These are phyloP conservation scores for Fraxinus baroniana DNA, from an alignment of 305 asterid species.

Conservation along the genomic window DNA sequence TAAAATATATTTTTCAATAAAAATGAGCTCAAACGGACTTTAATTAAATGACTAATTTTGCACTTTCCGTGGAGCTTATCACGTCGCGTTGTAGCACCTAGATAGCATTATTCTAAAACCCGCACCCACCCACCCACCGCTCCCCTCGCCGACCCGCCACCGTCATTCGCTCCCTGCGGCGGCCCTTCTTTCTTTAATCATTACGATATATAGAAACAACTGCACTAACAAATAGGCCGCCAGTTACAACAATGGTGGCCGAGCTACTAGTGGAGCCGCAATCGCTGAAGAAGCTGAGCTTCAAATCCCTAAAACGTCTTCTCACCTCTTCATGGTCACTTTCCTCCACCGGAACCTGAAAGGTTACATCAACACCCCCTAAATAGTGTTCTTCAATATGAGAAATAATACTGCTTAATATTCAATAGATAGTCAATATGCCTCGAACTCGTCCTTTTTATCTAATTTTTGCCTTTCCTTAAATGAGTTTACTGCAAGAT, in stretches of 20 bases:
- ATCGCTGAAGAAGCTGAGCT: conserved; percentile 81
- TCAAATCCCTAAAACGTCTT: conserved; percentile 83
- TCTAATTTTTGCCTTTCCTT: background rate
- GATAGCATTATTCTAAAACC: too few species aligned
- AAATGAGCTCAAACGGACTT: too few species aligned
- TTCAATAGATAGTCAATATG: background rate
- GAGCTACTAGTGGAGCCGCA: conserved; percentile 90
- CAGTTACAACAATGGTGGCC: conserved; percentile 59
- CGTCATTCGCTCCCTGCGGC: background rate
- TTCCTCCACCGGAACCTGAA: conserved; percentile 72
- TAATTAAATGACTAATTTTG: too few species aligned
- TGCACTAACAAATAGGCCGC: conserved; percentile 25
- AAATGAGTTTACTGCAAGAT: background rate
- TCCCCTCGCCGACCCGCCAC: background rate
- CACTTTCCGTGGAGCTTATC: too few species aligned
- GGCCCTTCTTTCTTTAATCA: background rate
- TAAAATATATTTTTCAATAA: too few species aligned
- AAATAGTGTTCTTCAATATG: background rate
- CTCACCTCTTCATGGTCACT: conserved; percentile 70
- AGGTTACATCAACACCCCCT: conserved; percentile 39
- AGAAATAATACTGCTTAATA: background rate
- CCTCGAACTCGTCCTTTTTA: background rate
- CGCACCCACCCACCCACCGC: background rate
- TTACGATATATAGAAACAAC: background rate
- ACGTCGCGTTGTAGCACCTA: too few species aligned